Conservation (phyloP, 2,329 filamentous ascomycete genomes). For the Penicillium sp. region DNA sequence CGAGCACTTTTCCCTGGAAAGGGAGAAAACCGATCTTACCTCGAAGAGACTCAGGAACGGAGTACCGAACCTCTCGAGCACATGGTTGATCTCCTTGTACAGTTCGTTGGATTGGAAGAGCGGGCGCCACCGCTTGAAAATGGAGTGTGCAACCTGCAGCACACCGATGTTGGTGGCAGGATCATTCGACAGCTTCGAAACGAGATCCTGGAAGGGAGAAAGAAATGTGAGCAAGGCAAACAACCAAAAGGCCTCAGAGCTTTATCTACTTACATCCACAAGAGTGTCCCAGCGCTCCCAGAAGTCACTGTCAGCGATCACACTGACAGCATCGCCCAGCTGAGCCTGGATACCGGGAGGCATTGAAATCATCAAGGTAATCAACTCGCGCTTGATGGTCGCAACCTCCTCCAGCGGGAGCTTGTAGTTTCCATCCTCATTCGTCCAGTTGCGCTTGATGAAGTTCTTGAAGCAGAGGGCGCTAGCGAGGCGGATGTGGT, state of each 20-base stretch:
- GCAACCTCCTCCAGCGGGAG: conserved; percentile 76
- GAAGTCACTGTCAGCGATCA: conserved; percentile 97
- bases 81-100: conserved; percentile 95
- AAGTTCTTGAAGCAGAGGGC: conserved; percentile 99
- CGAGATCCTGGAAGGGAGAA: conserved; percentile 64
- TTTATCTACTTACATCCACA: conserved; percentile 62
- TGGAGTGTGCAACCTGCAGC: conserved; percentile 94
- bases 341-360: conserved; percentile 86
- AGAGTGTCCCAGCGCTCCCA: conserved; percentile 96
- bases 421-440: conserved; percentile 93
- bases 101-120: conserved; percentile 90
- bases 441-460: conserved; percentile 89
- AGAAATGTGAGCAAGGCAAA: conserved; percentile 5
- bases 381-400: conserved; percentile 91
- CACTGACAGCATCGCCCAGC: conserved; percentile 91
- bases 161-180: conserved; percentile 88
- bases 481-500: conserved; percentile 79
- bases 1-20: neutral
- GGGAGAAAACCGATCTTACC: conserved; percentile 46
- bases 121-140: conserved; percentile 93
- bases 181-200: conserved; percentile 80
- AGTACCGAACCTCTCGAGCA: conserved; percentile 76
- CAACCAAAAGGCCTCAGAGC: neutral
- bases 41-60: conserved; percentile 80
- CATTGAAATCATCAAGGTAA: conserved; percentile 93